phyloP scores from a whole-genome alignment of 805 yeast species.

The Candida krabiensis region DNA sequence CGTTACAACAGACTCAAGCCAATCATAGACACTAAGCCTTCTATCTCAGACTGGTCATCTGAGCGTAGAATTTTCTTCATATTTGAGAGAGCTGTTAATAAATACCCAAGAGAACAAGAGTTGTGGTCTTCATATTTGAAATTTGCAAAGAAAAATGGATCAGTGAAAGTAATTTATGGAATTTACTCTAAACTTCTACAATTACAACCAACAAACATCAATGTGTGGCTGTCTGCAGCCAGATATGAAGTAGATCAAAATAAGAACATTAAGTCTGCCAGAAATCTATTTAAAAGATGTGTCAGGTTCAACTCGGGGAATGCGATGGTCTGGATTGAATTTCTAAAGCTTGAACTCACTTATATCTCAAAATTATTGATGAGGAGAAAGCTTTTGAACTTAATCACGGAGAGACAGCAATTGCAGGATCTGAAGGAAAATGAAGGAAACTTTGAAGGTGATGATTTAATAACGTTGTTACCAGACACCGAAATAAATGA shows the following conservation, averaged over 20 bases:
- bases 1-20: slow-evolving; percentile 62
- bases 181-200: slow-evolving; percentile 77
- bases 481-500: slow-evolving; percentile 53
- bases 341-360: slow-evolving; percentile 83
- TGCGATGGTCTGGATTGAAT: slow-evolving; percentile 74
- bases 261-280: slow-evolving; percentile 84
- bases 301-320: slow-evolving; percentile 80
- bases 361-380: slow-evolving; percentile 82
- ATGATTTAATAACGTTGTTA: slow-evolving; percentile 23
- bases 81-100: slow-evolving; percentile 77
- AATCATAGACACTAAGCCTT: slow-evolving; percentile 57
- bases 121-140: slow-evolving; percentile 79
- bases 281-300: slow-evolving; percentile 82
- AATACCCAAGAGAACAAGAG: slow-evolving; percentile 73
- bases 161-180: slow-evolving; percentile 70
- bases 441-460: slow-evolving; percentile 32
- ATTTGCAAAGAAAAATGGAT: slow-evolving; percentile 64
- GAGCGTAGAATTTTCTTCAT: slow-evolving; percentile 77
- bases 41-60: slow-evolving; percentile 86
- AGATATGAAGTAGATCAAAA: slow-evolving; percentile 89
- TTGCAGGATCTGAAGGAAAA: slow-evolving; percentile 42
- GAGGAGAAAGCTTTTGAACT: slow-evolving; percentile 78
- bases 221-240: slow-evolving; percentile 94
- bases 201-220: slow-evolving; percentile 86
- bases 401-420: slow-evolving; percentile 74